Base-by-base conservation (phyloP, 306 rosid species). In the Vicia sativa region DNA sequence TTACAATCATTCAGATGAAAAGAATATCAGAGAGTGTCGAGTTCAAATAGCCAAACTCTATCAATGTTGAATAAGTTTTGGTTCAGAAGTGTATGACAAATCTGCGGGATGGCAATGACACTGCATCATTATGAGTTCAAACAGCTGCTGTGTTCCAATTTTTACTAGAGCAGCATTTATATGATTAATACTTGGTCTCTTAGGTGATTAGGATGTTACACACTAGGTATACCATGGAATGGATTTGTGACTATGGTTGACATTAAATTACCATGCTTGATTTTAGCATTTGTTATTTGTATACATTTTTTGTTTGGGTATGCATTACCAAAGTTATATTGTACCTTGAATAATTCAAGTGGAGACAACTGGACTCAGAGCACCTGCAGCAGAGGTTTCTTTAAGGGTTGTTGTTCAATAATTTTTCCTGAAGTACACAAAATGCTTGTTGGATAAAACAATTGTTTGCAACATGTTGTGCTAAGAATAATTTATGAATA, bases 151-250 rank as follows among this genome's bases (percentile, higher is more conserved):
- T 7, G 31, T 56, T 52, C 65, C 43, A 69, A 14, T 26, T 55
- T 70, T 70, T 57, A 21, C 65, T 1, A 11, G n/a, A 70, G 57
- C 37, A 29, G 58, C 67, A 70, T 34, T 70, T 70, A 31, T 21
- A n/a, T 44, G 57, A 57, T n/a, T 39, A 54, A 41, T 4, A 68
- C 43, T 38, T 54, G 73, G 52, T 41, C n/a, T 42, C 46, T 41
- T 31, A 31, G 35, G 35, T 31, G 35, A 31, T 31, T 5, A 31
- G 7, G 35, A 31, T 31, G 35, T 31, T 31, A 6, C 35, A 31
- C 8, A 31, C 7, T 21, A 1, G 23, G 23, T 21, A 21, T 21
- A 21, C 23, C 23, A 21, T 21, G 1, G 1, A 21, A 21, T 21
- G 2, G 35, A 31, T 31, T 31, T 31, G 35, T 31, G 35, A 31